A percentile compares a stretch with the other conserved stretches of the same genome.
Conservation (phyloP, 2,329 filamentous ascomycete genomes). For the Neoarthrinium moseri region DNA sequence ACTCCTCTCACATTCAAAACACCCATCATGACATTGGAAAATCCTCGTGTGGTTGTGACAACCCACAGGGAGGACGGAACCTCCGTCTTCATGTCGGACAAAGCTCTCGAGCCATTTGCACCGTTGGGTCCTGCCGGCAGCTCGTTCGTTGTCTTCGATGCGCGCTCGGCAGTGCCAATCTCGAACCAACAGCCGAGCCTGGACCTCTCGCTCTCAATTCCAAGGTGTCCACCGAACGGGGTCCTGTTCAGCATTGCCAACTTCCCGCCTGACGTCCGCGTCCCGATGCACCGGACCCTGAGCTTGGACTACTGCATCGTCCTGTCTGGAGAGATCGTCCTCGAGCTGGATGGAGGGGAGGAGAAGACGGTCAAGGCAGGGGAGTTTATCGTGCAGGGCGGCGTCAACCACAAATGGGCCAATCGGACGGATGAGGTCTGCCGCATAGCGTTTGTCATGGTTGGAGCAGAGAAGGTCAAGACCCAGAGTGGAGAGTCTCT, state of each 20-base stretch:
- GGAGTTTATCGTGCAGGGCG: constrained; percentile 40
- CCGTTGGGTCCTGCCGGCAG: constrained; percentile 29
- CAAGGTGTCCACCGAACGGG: constrained; percentile 33
- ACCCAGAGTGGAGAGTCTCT: constrained; percentile 33
- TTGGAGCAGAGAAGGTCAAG: constrained; percentile 37
- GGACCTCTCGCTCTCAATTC: constrained; percentile 20
- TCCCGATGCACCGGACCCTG: constrained; percentile 40
- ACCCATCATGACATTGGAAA: not conserved
- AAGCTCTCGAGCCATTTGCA: constrained; percentile 19
- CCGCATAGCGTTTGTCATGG: constrained; percentile 37
- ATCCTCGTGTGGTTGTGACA: constrained; percentile 29
- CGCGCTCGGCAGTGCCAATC: constrained; percentile 26
- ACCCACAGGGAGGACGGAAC: constrained; percentile 26
- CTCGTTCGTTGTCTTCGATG: constrained; percentile 31
- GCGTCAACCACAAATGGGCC: constrained; percentile 48
- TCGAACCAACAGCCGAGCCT: constrained; percentile 21
- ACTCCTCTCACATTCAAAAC: not conserved
- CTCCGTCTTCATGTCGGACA: constrained; percentile 31
- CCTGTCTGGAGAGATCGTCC: constrained; percentile 36
- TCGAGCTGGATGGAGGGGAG: constrained; percentile 39
- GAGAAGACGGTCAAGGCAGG: constrained; percentile 34
- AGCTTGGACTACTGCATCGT: constrained; percentile 40
- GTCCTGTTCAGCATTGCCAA: constrained; percentile 32
- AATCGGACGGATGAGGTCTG: constrained; percentile 36
- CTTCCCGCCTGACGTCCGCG: constrained; percentile 25